Conservation (phyloP, 2,329 filamentous ascomycete species). For the Claviceps monticola region DNA sequence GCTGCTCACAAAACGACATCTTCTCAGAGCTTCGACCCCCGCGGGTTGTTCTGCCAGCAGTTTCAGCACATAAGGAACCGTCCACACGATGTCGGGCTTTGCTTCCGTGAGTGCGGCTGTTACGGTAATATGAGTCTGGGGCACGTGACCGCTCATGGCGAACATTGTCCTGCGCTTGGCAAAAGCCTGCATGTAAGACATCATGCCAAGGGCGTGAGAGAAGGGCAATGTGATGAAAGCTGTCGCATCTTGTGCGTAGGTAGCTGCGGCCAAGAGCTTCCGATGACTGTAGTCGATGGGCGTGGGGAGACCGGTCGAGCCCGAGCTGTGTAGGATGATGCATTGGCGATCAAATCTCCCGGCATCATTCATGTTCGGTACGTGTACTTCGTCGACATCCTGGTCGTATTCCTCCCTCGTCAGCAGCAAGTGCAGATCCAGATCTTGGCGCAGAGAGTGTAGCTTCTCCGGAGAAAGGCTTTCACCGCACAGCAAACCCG, state of each 20-base stretch:
- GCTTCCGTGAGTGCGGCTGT: conserved; percentile 27
- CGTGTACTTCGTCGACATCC: neutral
- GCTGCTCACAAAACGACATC: conserved; percentile 38
- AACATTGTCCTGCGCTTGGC: conserved; percentile 33
- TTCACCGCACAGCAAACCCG: neutral
- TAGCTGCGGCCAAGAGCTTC: conserved; percentile 34
- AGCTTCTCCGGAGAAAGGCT: neutral
- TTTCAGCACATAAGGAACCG: conserved; percentile 49
- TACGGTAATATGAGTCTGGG: conserved; percentile 35
- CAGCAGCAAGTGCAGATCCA: neutral
- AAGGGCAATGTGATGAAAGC: conserved; percentile 42
- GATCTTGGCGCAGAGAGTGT: neutral
- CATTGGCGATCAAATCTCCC: neutral
- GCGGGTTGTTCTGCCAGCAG: conserved; percentile 41
- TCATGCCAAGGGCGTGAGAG: conserved; percentile 45
- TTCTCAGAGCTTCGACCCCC: conserved; percentile 32
- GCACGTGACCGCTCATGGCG: conserved; percentile 40
- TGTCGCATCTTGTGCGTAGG: conserved; percentile 23
- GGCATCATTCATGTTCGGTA: neutral
- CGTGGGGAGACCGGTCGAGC: conserved; percentile 49
- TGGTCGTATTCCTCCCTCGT: neutral
- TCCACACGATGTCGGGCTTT: conserved; percentile 39
- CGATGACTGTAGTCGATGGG: conserved; percentile 44
- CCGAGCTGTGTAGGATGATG: conserved; percentile 13
- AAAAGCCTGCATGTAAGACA: conserved; percentile 38